A percentile compares a stretch with the other conserved stretches of the same genome.
Evolutionary conservation across 148 eudicot genomes (phyloP).

Genomic region (Beta vulgaris): DNA sequence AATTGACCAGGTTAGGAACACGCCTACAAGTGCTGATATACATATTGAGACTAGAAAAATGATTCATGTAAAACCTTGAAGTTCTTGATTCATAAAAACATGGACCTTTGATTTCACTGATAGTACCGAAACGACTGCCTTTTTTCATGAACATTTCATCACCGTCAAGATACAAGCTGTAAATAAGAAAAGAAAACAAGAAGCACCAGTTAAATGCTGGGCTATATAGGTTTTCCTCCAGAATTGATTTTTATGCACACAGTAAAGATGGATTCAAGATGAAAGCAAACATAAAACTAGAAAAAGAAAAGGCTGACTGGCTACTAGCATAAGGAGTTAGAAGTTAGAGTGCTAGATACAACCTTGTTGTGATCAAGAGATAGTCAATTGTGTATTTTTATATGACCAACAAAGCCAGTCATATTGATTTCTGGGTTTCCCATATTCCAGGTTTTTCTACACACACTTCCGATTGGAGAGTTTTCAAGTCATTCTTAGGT

Average conservation of each 20-base stretch:
- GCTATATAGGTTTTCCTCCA: too few relatives aligned
- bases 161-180: conserved; percentile 61
- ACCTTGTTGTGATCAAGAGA: conserved; percentile 97
- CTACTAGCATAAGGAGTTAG: not conserved
- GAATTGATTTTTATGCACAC: not conserved
- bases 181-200: conserved; percentile 16
- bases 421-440: conserved; percentile 66
- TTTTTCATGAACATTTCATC: conserved; percentile 45
- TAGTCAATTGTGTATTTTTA: conserved; percentile 92
- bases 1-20: not conserved
- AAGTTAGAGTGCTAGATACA: conserved; percentile 1
- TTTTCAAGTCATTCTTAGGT: conserved; percentile 55
- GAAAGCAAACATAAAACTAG: not conserved
- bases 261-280: not conserved
- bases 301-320: not conserved
- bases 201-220: not conserved
- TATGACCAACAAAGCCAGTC: conserved; percentile 81
- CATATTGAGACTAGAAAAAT: not conserved
- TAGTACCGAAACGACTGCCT: conserved; percentile 51
- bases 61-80: conserved; percentile 50
- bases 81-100: conserved; percentile 67
- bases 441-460: conserved; percentile 72
- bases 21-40: not conserved
- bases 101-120: conserved; percentile 84
- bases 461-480: conserved; percentile 67